Conservation (phyloP, 1,284 basidiomycete species). For the Trametes pubescens region DNA sequence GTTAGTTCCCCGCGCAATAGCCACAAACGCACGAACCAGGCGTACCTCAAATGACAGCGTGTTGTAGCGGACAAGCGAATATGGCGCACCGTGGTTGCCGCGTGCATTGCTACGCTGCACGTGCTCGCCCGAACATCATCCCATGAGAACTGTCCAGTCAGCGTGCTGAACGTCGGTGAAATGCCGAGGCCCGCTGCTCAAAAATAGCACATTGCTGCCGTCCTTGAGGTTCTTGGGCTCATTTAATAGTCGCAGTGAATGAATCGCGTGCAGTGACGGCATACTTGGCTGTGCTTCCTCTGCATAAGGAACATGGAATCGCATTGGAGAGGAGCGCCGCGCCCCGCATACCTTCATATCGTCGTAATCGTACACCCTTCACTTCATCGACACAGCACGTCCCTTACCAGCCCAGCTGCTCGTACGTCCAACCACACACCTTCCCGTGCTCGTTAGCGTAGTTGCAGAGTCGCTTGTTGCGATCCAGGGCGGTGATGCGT, state of each 20-base stretch:
- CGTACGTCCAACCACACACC: slow-evolving; percentile 58
- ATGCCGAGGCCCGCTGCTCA: slow-evolving; percentile 7
- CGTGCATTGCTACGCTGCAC: neutral
- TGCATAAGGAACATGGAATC: neutral
- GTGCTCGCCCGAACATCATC: neutral
- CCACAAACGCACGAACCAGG: no score
- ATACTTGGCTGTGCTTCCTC: neutral
- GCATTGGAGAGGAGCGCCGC: neutral
- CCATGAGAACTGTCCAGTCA: neutral
- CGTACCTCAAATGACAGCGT: no score
- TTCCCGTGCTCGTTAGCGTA: slow-evolving; percentile 44
- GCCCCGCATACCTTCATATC: neutral
- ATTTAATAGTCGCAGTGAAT: neutral
- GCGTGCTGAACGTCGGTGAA: slow-evolving; percentile 21
- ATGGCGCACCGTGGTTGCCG: neutral
- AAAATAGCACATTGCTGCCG: slow-evolving; percentile 1
- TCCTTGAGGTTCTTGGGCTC: neutral
- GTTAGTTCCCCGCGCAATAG: no score
- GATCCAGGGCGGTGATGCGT: slow-evolving; percentile 64
- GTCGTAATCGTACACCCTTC: slow-evolving; percentile 3
- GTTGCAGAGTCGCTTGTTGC: slow-evolving; percentile 47
- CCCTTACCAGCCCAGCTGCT: slow-evolving; percentile 56
- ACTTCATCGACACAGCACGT: neutral
- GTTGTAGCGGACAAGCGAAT: neutral
- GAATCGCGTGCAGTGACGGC: neutral